phyloP scores from a whole-genome alignment of 208 protist species.

The Wallacemonas sp. region DNA sequence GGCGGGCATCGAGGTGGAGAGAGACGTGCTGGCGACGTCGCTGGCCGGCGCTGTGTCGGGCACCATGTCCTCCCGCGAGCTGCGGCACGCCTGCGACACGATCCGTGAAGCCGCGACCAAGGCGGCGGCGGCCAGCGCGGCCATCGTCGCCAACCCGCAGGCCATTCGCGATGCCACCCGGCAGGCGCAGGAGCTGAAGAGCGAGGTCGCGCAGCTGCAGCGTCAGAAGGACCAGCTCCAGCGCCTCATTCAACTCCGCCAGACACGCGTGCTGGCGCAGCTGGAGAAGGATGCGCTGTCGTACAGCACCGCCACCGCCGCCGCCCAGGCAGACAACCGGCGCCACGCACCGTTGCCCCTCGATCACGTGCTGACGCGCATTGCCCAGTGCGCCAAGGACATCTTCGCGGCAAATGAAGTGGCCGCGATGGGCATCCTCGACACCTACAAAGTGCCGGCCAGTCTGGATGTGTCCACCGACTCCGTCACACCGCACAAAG shows the following conservation, averaged over 20 bases:
- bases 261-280: conserved; percentile 61
- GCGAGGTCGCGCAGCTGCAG: conserved; percentile 67
- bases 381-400: conserved; percentile 27
- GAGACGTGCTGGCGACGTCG: conserved; percentile 48
- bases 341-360: conserved; percentile 4
- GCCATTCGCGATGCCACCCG: conserved; percentile 55
- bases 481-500: conserved; percentile 16
- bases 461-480: not conserved
- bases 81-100: conserved; percentile 38
- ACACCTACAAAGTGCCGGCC: conserved; percentile 10
- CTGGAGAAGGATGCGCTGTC: conserved; percentile 48
- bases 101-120: conserved; percentile 66
- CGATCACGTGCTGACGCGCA: conserved; percentile 14
- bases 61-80: conserved; percentile 40
- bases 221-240: conserved; percentile 79
- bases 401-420: conserved; percentile 20
- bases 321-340: not conserved
- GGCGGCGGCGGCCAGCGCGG: conserved; percentile 58
- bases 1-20: conserved; percentile 66
- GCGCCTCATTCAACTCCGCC: conserved; percentile 55
- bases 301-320: not conserved
- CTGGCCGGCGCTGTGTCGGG: conserved; percentile 14
- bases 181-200: conserved; percentile 71
- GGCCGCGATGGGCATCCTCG: conserved; percentile 15
- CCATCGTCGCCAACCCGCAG: conserved; percentile 63